Conservation (phyloP, 1,284 basidiomycete genomes). For the Tilletia walkeri region DNA sequence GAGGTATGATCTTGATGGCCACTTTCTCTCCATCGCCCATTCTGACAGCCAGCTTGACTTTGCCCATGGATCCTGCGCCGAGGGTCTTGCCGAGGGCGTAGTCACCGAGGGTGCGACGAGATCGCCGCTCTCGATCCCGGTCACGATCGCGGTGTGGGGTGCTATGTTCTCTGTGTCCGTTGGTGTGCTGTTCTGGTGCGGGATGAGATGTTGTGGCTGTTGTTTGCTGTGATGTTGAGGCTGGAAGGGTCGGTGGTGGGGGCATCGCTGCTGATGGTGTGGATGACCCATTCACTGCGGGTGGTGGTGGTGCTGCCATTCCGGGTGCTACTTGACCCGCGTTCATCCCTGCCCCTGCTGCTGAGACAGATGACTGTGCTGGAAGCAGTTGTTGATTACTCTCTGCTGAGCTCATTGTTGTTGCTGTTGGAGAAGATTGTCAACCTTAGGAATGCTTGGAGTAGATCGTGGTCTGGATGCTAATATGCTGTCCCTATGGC, state of each 20-base stretch:
- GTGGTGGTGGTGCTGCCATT: background rate
- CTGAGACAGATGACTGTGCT: background rate
- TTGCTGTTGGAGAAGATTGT: too few species aligned
- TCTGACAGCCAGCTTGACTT: conserved; percentile 93
- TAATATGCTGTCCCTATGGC: too few species aligned
- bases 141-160: conserved; percentile 15
- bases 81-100: conserved; percentile 96
- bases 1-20: conserved; percentile 96
- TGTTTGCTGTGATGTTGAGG: background rate
- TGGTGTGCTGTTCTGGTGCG: background rate
- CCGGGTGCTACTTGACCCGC: too few species aligned
- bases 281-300: background rate
- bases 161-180: background rate
- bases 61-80: conserved; percentile 97
- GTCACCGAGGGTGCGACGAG: conserved; percentile 67
- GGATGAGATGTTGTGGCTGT: background rate
- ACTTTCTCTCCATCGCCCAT: conserved; percentile 90
- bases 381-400: too few species aligned
- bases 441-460: too few species aligned
- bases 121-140: conserved; percentile 4
- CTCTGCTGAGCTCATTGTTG: too few species aligned
- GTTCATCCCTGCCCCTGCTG: background rate
- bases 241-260: background rate
- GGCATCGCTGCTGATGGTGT: background rate
- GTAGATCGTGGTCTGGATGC: too few species aligned